Percentiles rank a stretch among this genome's conserved stretches.
Evolutionary conservation across 192 early-diverging fungal genomes (phyloP).

Genomic region (Backusella circina): DNA sequence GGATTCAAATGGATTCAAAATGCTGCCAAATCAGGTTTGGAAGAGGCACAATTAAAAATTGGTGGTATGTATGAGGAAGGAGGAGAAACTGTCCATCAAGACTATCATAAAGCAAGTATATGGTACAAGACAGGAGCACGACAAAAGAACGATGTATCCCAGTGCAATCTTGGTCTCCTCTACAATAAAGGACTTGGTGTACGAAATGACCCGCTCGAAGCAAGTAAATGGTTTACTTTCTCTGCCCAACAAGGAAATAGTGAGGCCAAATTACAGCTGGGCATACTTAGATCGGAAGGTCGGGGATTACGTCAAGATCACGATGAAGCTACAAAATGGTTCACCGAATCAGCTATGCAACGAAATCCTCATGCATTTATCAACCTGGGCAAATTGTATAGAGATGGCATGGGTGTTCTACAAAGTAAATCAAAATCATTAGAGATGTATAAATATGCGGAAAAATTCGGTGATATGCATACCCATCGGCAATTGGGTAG

Average conservation of each 20-base stretch:
- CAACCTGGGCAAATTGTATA: neutral
- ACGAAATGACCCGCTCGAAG: neutral
- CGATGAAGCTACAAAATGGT: neutral
- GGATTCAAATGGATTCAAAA: neutral
- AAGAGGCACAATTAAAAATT: neutral
- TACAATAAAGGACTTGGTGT: neutral
- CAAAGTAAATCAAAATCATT: neutral
- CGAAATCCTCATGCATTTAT: neutral
- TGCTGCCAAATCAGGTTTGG: neutral
- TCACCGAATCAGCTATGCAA: neutral
- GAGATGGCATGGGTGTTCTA: neutral
- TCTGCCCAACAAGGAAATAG: neutral
- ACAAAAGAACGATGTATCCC: neutral
- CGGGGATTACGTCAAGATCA: neutral
- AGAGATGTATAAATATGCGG: neutral
- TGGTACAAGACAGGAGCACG: neutral
- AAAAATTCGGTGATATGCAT: neutral
- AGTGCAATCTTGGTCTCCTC: neutral
- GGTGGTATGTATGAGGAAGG: neutral
- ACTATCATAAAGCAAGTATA: neutral
- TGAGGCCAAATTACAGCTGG: neutral
- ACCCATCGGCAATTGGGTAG: neutral
- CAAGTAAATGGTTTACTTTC: neutral
- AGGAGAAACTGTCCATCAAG: neutral
- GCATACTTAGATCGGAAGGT: neutral